phyloP scores from a whole-genome alignment of 768 basidiomycete genomes.

The Asterophora parasitica region DNA sequence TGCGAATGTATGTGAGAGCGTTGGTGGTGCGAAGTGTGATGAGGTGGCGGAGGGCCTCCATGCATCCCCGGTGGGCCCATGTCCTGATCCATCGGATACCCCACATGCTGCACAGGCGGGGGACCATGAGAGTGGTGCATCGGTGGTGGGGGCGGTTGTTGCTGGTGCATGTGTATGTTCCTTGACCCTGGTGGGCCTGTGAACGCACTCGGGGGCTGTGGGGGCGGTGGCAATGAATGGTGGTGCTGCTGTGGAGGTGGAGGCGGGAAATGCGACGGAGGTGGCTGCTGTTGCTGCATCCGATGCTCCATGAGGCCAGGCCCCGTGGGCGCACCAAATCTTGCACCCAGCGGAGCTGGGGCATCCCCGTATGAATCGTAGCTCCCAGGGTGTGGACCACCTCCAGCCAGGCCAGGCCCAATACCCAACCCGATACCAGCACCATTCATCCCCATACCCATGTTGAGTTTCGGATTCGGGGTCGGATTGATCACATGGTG shows the following conservation, averaged over 20 bases:
- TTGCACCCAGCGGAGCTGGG: no score
- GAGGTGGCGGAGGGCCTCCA: slow-evolving; percentile 1
- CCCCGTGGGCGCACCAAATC: no score
- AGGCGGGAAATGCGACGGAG: neutral
- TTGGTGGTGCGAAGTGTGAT: no score
- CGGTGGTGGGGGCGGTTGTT: slow-evolving; percentile 8
- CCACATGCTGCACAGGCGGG: slow-evolving; percentile 17
- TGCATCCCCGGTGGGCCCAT: neutral
- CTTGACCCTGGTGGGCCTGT: slow-evolving; percentile 14
- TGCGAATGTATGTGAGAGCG: slow-evolving; percentile 10
- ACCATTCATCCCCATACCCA: neutral
- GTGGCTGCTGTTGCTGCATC: slow-evolving; percentile 3
- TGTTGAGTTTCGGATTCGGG: slow-evolving; percentile 8
- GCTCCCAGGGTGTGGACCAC: no score
- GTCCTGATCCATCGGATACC: slow-evolving; percentile 6
- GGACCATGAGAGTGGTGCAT: slow-evolving; percentile 6
- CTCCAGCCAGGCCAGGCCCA: no score
- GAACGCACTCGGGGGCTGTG: slow-evolving; percentile 5
- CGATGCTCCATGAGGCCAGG: neutral
- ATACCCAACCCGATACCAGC: no score
- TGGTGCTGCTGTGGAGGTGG: slow-evolving; percentile 9
- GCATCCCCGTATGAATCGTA: no score
- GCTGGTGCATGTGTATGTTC: slow-evolving; percentile 16
- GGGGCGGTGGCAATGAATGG: slow-evolving; percentile 7
- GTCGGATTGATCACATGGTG: slow-evolving; percentile 11